These are phyloP conservation scores for Angophora floribunda DNA, from an alignment of 345 rosid genomes.

Conservation along the genomic window DNA sequence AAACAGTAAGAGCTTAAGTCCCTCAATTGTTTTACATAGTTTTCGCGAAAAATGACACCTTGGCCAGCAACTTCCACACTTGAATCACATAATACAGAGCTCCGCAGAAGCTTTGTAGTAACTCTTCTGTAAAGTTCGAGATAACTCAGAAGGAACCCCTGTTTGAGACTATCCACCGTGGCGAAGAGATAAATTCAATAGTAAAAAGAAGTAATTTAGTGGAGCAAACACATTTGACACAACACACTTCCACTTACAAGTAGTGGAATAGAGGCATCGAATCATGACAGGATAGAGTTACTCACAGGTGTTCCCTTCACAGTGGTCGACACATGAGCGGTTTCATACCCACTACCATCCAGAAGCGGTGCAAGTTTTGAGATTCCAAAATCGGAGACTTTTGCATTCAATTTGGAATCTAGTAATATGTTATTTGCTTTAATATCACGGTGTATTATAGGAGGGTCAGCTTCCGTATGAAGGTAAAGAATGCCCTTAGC, in stretches of 20 bases:
- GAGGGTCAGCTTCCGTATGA: constrained; percentile 95
- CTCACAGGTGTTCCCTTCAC: constrained; percentile 94
- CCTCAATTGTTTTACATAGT: too few relatives aligned
- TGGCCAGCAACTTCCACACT: too few relatives aligned
- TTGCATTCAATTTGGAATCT: constrained; percentile 59
- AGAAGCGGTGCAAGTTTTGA: constrained; percentile 85
- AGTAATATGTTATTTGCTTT: constrained; percentile 89
- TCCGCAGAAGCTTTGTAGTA: too few relatives aligned
- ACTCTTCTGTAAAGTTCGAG: too few relatives aligned
- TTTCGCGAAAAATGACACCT: too few relatives aligned
- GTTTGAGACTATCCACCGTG: neutral
- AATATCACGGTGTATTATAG: constrained; percentile 90
- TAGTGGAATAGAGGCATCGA: neutral
- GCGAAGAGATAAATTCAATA: too few relatives aligned
- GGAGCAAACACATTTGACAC: neutral
- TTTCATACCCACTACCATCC: constrained; percentile 52
- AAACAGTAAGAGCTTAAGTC: too few relatives aligned
- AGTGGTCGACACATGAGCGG: constrained; percentile 77
- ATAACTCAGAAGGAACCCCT: too few relatives aligned
- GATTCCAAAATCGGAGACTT: constrained; percentile 95
- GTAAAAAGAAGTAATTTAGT: too few relatives aligned
- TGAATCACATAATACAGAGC: too few relatives aligned
- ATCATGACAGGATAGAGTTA: neutral
- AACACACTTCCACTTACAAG: neutral
- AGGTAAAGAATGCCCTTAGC: constrained; percentile 84